These are phyloP conservation scores for Gaeumannomyces tritici DNA, from an alignment of 2,329 filamentous ascomycete species.

Conservation along the genomic window DNA sequence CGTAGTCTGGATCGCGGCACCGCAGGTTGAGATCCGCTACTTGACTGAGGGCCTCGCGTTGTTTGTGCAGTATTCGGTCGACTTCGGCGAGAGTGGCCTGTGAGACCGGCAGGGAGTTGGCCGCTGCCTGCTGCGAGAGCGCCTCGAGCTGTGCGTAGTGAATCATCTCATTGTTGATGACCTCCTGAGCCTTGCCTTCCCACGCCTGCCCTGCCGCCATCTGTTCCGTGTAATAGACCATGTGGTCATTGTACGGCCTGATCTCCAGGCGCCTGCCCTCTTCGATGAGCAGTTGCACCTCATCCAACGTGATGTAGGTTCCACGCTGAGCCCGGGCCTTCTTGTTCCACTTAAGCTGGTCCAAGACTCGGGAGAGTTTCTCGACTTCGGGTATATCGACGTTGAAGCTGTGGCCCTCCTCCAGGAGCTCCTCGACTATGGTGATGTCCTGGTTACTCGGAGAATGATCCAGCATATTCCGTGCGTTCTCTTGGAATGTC, in stretches of 20 bases:
- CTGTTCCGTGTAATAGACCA: slow-evolving; percentile 68
- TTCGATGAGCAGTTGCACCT: slow-evolving; percentile 70
- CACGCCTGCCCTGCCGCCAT: slow-evolving; percentile 70
- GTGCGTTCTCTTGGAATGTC: slow-evolving; percentile 71
- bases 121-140: slow-evolving; percentile 69
- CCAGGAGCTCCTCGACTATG: slow-evolving; percentile 83
- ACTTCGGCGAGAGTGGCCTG: slow-evolving; percentile 71
- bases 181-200: slow-evolving; percentile 86
- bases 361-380: slow-evolving; percentile 66
- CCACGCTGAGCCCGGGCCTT: slow-evolving; percentile 58
- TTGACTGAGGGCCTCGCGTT: slow-evolving; percentile 84
- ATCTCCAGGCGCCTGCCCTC: slow-evolving; percentile 72
- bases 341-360: slow-evolving; percentile 83
- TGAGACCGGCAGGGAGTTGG: slow-evolving; percentile 66
- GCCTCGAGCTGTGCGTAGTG: slow-evolving; percentile 94
- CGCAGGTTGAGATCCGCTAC: slow-evolving; percentile 75
- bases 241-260: slow-evolving; percentile 68
- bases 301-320: slow-evolving; percentile 61
- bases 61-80: slow-evolving; percentile 89
- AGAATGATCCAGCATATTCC: slow-evolving; percentile 58
- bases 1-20: slow-evolving; percentile 65
- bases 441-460: slow-evolving; percentile 50
- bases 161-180: slow-evolving; percentile 84
- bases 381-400: slow-evolving; percentile 87
- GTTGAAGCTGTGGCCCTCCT: slow-evolving; percentile 80